A percentile compares a stretch with the other conserved stretches of the same genome.
phyloP scores from a whole-genome alignment of 177 flowering plant species.

The Telopea speciosissima region DNA sequence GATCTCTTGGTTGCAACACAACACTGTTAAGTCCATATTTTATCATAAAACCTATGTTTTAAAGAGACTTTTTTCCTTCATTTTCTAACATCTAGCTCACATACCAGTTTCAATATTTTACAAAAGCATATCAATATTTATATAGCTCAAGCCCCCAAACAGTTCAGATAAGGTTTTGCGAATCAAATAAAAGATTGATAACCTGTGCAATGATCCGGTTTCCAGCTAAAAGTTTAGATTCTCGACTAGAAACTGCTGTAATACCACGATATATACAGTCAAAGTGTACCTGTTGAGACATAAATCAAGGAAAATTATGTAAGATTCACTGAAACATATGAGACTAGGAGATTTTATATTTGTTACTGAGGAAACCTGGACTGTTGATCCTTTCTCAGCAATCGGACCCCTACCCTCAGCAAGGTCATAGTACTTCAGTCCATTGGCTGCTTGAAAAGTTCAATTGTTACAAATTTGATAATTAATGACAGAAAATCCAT shows the following conservation, averaged over 20 bases:
- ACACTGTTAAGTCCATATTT: background rate
- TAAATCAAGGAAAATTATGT: background rate
- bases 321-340: background rate
- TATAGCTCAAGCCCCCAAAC: no score
- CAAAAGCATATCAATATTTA: background rate
- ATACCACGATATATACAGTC: constrained; percentile 80
- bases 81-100: background rate
- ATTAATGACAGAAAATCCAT: background rate
- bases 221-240: constrained; percentile 89
- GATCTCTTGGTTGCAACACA: background rate
- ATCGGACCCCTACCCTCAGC: constrained; percentile 77
- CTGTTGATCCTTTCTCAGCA: constrained; percentile 73
- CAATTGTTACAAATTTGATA: background rate
- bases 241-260: constrained; percentile 86
- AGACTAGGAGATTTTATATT: background rate
- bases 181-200: background rate
- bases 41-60: background rate
- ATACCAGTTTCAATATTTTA: background rate
- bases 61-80: background rate
- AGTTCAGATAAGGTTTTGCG: background rate
- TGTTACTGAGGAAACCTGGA: constrained; percentile 47
- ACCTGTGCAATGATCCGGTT: constrained; percentile 93
- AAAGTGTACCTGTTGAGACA: constrained; percentile 66
- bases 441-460: constrained; percentile 58
- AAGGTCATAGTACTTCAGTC: constrained; percentile 83